phyloP scores from a whole-genome alignment of 2,329 filamentous ascomycete genomes.

The Chrysoporthe puriensis region DNA sequence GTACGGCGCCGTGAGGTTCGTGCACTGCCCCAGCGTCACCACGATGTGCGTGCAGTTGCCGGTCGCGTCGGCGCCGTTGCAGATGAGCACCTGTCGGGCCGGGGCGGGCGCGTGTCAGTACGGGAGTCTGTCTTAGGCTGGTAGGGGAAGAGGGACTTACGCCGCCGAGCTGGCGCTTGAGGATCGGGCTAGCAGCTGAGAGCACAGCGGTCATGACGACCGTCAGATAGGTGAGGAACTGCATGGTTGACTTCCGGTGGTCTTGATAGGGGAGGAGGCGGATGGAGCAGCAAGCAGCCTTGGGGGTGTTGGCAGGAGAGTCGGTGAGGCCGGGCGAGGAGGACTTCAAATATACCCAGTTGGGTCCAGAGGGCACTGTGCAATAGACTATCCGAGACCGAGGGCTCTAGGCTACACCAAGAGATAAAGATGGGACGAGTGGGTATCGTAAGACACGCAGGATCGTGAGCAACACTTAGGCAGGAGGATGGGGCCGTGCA shows the following conservation, averaged over 20 bases:
- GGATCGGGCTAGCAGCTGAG: constrained; percentile 34
- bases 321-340: background rate
- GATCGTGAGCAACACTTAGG: background rate
- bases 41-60: constrained; percentile 49
- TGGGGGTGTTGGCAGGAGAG: background rate
- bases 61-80: constrained; percentile 54
- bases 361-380: background rate
- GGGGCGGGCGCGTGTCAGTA: background rate
- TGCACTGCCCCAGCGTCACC: constrained; percentile 49
- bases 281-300: background rate
- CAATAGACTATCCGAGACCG: background rate
- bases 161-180: constrained; percentile 50
- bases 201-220: constrained; percentile 26
- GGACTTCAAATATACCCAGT: background rate
- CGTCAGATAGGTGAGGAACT: constrained; percentile 15
- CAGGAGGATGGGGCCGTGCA: background rate
- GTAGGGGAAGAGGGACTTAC: constrained; percentile 41
- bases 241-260: constrained; percentile 17
- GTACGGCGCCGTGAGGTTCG: constrained; percentile 48
- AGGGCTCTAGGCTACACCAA: background rate
- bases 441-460: constrained; percentile 6
- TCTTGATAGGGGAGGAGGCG: background rate
- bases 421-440: constrained; percentile 4
- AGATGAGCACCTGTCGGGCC: constrained; percentile 49
- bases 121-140: background rate